Evolutionary conservation across 2,329 filamentous ascomycete species (phyloP).

Genomic region (Botrytis aclada): DNA sequence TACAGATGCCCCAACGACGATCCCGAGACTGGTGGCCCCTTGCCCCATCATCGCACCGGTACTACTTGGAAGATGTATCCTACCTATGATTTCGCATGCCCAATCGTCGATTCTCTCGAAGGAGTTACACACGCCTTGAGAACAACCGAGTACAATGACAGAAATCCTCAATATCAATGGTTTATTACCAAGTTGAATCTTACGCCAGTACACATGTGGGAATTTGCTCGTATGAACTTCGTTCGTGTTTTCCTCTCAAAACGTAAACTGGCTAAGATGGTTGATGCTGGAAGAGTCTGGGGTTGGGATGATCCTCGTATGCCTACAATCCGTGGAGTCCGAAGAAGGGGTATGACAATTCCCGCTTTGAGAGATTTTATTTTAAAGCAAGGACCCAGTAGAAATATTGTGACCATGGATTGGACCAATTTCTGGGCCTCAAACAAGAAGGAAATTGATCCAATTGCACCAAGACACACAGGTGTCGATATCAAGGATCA

Average conservation of each 20-base stretch:
- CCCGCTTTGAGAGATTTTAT: slow-evolving; percentile 80
- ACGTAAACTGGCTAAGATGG: slow-evolving; percentile 80
- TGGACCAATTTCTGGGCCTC: slow-evolving; percentile 68
- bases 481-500: slow-evolving; percentile 67
- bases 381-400: slow-evolving; percentile 76
- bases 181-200: slow-evolving; percentile 72
- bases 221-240: slow-evolving; percentile 82
- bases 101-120: slow-evolving; percentile 75
- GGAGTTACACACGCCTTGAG: slow-evolving; percentile 80
- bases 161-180: slow-evolving; percentile 85
- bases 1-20: slow-evolving; percentile 81
- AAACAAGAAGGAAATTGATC: slow-evolving; percentile 84
- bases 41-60: slow-evolving; percentile 82
- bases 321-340: slow-evolving; percentile 78
- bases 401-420: slow-evolving; percentile 81
- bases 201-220: slow-evolving; percentile 78
- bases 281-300: slow-evolving; percentile 71
- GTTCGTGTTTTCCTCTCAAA: slow-evolving; percentile 79
- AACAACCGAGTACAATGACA: slow-evolving; percentile 84
- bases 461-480: slow-evolving; percentile 70
- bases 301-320: slow-evolving; percentile 87
- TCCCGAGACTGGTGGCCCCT: slow-evolving; percentile 44
- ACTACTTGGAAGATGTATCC: slow-evolving; percentile 81
- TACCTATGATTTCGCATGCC: slow-evolving; percentile 83
- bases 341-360: slow-evolving; percentile 75